A percentile compares a stretch with the other conserved stretches of the same genome.
phyloP scores from a whole-genome alignment of 2,329 filamentous ascomycete species.

The Pseudogymnoascus sp. region DNA sequence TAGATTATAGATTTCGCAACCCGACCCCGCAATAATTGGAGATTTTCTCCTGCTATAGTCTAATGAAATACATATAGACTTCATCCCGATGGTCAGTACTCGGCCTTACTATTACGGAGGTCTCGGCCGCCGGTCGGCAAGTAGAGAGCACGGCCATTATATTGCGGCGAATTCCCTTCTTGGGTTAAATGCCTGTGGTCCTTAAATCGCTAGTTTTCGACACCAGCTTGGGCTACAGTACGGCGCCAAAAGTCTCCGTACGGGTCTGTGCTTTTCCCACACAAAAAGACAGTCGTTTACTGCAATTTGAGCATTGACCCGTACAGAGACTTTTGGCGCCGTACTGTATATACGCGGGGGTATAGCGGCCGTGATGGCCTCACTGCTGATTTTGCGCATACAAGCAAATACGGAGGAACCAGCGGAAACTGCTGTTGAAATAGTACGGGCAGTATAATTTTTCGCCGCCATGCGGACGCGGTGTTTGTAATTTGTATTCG shows the following conservation, averaged over 20 bases:
- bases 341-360: not conserved
- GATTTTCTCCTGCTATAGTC: not conserved
- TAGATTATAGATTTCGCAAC: not conserved
- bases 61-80: not conserved
- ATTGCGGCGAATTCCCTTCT: not conserved
- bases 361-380: not conserved
- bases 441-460: not conserved
- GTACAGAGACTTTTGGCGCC: no score
- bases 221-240: not conserved
- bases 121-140: not conserved
- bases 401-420: not conserved
- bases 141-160: not conserved
- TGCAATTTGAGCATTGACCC: no score
- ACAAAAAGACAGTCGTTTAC: no score
- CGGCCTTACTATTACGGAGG: not conserved
- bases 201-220: not conserved
- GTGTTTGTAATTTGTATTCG: not conserved
- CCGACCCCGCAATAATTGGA: not conserved
- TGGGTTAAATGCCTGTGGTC: not conserved
- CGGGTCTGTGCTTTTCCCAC: no score
- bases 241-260: no score
- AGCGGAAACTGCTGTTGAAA: not conserved
- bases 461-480: not conserved
- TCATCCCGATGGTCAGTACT: not conserved
- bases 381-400: not conserved